Conservation (phyloP, 305 asterid species). For the Fraxinus angustifolia region DNA sequence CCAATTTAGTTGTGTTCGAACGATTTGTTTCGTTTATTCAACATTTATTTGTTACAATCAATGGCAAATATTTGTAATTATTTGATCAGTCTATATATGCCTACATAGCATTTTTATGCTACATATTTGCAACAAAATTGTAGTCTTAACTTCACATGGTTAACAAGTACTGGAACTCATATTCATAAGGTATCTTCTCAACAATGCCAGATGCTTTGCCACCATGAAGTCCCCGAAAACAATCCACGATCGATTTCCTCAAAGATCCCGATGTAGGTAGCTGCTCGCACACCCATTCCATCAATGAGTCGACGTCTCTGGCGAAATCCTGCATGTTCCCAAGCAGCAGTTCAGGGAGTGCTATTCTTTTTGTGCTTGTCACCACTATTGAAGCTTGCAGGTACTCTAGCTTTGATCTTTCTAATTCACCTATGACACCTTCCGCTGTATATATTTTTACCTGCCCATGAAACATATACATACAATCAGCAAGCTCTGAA, state of each 20-base stretch:
- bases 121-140: background rate
- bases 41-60: background rate
- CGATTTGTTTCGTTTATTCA: background rate
- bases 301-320: constrained; percentile 41
- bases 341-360: constrained; percentile 64
- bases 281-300: constrained; percentile 81
- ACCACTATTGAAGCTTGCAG: constrained; percentile 75
- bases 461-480: constrained; percentile 26
- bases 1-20: background rate
- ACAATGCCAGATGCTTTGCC: constrained; percentile 42
- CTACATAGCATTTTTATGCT: background rate
- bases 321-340: constrained; percentile 61
- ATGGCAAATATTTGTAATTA: background rate
- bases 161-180: constrained; percentile 70
- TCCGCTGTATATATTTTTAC: constrained; percentile 78
- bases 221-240: constrained; percentile 45
- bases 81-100: background rate
- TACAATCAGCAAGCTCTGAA: background rate
- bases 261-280: constrained; percentile 73
- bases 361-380: constrained; percentile 49
- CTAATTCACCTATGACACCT: constrained; percentile 60
- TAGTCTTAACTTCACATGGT: constrained; percentile 27
- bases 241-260: constrained; percentile 78
- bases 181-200: constrained; percentile 70
- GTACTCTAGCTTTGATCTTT: constrained; percentile 65